phyloP scores from a whole-genome alignment of 73 alveolate species.

The Paramecium bursaria region DNA sequence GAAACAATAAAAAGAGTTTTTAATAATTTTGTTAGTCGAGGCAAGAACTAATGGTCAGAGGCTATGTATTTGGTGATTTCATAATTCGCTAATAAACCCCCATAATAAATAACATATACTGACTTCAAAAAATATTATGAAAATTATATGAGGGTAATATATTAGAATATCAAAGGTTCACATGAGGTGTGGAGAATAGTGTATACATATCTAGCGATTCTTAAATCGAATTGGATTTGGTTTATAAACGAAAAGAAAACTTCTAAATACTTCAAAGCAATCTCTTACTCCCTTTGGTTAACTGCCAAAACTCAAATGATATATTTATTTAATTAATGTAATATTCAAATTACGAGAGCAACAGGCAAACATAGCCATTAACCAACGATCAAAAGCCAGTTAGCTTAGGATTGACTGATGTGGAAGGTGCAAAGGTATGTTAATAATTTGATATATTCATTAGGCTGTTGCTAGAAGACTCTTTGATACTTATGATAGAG shows the following conservation, averaged over 20 bases:
- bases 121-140: constrained; percentile 57
- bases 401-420: constrained; percentile 47
- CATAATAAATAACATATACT: constrained; percentile 18
- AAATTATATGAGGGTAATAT: constrained; percentile 47
- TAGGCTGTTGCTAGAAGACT: constrained; percentile 65
- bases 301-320: constrained; percentile 58
- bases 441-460: neutral
- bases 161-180: constrained; percentile 5
- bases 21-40: constrained; percentile 16
- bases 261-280: constrained; percentile 8
- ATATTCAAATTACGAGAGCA: constrained; percentile 10
- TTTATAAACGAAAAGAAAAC: constrained; percentile 9
- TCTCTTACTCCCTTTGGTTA: constrained; percentile 57
- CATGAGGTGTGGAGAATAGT: constrained; percentile 51
- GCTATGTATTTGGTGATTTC: constrained; percentile 6
- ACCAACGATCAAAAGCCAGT: constrained; percentile 45
- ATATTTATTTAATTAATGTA: constrained; percentile 25
- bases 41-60: constrained; percentile 51
- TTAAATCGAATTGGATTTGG: constrained; percentile 54
- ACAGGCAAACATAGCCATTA: too few species aligned
- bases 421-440: constrained; percentile 54
- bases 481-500: constrained; percentile 63
- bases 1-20: constrained; percentile 39
- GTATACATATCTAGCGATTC: constrained; percentile 46
- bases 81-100: constrained; percentile 38